A percentile compares a stretch with the other conserved stretches of the same genome.
These are phyloP conservation scores for Domatiomyces catenatus DNA, from an alignment of 2,329 filamentous ascomycete genomes.

Conservation along the genomic window DNA sequence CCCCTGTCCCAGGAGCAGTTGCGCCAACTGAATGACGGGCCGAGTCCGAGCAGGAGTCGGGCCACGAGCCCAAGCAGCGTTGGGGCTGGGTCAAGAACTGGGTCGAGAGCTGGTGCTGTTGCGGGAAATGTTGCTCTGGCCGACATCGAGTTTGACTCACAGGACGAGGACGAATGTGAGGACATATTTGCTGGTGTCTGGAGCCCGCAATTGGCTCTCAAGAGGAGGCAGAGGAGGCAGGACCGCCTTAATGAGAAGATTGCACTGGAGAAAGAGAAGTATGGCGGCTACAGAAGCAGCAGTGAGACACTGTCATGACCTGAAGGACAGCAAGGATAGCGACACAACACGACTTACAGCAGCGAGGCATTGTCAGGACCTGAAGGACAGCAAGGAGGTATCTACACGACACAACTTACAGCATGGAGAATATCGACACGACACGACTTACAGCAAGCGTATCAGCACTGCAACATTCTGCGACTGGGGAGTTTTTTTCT, in stretches of 20 bases:
- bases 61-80: background rate
- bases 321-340: background rate
- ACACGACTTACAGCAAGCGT: background rate
- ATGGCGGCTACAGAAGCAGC: background rate
- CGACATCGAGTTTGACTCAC: slow-evolving; percentile 45
- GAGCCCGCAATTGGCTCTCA: slow-evolving; percentile 39
- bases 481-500: background rate
- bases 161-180: slow-evolving; percentile 53
- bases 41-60: background rate
- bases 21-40: slow-evolving; percentile 6
- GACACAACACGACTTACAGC: too few relatives aligned
- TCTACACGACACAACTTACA: too few relatives aligned
- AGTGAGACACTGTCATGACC: background rate
- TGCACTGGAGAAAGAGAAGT: background rate
- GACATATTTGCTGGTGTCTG: slow-evolving; percentile 49
- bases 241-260: slow-evolving; percentile 7
- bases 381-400: background rate
- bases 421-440: too few relatives aligned
- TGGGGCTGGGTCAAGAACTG: background rate
- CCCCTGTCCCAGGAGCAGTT: slow-evolving; percentile 10
- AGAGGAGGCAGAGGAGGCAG: slow-evolving; percentile 24
- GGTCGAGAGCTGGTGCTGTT: slow-evolving; percentile 5
- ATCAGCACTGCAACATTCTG: background rate
- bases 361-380: background rate
- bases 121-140: slow-evolving; percentile 10